Evolutionary conservation across 257 asterid genomes (phyloP), one percentile per base, ranked within the genome.

Genomic region (Jacaranda copaia): DNA sequence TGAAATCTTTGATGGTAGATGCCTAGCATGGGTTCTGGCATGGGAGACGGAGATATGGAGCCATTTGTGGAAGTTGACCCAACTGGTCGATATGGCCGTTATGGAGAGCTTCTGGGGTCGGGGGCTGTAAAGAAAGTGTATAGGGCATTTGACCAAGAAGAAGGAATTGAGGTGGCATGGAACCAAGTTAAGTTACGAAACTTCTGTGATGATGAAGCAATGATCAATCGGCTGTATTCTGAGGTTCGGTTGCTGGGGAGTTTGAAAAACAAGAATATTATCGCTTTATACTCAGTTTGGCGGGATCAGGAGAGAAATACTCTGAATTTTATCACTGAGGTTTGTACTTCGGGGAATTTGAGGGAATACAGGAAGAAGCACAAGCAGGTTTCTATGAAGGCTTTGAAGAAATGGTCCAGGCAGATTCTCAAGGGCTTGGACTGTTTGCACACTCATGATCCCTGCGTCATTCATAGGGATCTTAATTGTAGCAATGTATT

Each of bases 141-240:
- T 71, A 81, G 96, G 43, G 96, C 93, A 3, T 92, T 88, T 48
- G 97, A 92, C 73, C 94, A 90, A 68, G 97, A 88, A 81, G 93
- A 92, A 77, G 97, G 97, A 6, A 89, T 92, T 39, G 96, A 92
- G 84, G 97, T 92, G 56, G 97, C 97, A 0, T 90, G 97, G 96
- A 92, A 92, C 79, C 96, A 89, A 73, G 94, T 92, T 3, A 90
- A 92, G 67, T 16, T 90, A 42, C 80, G 87, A 0, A 78, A 84
- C 71, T 90, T 90, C 67, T 76, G 68, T 16, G 87, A 80, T 4
- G 88, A 92, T 74, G 88, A 84, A 25, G 68, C 82, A 5, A 81
- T 85, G 88, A 84, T 92, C 25, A 85, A 86, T 46, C 82, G 96
- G 69, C 55, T 90, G 55, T 85, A 78, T 63, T 86, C 92, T 0